Conservation (phyloP, 495 filamentous ascomycete genomes). For the Aeminium ludgeri region DNA sequence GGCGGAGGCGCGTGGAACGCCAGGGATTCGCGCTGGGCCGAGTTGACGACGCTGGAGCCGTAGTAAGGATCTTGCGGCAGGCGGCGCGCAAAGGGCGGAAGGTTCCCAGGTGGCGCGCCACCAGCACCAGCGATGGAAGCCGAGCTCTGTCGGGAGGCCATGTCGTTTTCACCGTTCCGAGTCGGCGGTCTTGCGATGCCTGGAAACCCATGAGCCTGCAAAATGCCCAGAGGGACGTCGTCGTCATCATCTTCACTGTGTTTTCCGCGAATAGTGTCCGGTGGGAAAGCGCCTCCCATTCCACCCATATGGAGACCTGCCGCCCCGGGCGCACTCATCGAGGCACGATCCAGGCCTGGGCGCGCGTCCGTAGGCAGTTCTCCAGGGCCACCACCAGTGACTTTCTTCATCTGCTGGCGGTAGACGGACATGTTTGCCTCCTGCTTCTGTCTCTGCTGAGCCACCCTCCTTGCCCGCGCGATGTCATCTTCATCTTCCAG, state of each 20-base stretch:
- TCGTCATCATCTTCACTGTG: constrained; percentile 30
- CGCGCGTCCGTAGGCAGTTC: constrained; percentile 10
- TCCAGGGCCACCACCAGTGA: constrained; percentile 50
- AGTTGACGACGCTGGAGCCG: constrained; percentile 64
- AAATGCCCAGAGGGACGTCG: constrained; percentile 57
- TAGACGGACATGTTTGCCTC: constrained; percentile 83
- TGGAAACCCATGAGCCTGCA: constrained; percentile 87
- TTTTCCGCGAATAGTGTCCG: constrained; percentile 11
- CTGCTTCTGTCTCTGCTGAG: constrained; percentile 69
- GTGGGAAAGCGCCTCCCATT: constrained; percentile 8
- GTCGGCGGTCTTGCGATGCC: constrained; percentile 64
- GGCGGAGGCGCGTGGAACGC: constrained; percentile 52
- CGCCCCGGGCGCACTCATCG: constrained; percentile 3
- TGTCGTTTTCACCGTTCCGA: constrained; percentile 46
- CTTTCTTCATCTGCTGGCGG: constrained; percentile 93
- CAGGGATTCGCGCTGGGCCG: constrained; percentile 58
- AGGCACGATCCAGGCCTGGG: constrained; percentile 7
- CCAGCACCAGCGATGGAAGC: constrained; percentile 26
- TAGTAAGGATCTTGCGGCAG: constrained; percentile 81
- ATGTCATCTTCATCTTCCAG: constrained; percentile 74
- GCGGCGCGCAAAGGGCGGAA: constrained; percentile 75
- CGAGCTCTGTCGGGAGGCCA: constrained; percentile 25
- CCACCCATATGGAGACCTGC: constrained; percentile 7
- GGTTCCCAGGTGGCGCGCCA: constrained; percentile 28
- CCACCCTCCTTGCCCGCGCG: constrained; percentile 54